Percentiles rank a stretch among this genome's conserved stretches.
These are phyloP conservation scores for Aureobasidium zeae DNA, from an alignment of 2,329 filamentous ascomycete genomes.

Conservation along the genomic window DNA sequence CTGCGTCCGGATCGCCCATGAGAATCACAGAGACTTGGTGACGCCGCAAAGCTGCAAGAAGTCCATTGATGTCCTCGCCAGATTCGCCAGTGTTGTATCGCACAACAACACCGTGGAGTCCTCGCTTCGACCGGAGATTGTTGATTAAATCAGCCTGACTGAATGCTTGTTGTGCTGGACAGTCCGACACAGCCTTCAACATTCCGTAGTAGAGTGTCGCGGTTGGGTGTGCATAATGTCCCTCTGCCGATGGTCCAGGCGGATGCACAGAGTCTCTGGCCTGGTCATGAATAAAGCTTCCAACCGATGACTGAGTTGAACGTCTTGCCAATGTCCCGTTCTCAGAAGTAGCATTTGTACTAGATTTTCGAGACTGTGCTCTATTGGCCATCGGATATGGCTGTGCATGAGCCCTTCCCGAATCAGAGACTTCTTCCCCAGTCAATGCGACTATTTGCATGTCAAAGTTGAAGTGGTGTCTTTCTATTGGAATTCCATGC, in stretches of 20 bases:
- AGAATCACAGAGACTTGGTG: conserved; percentile 17
- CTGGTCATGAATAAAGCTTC: not conserved
- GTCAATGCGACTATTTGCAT: conserved; percentile 2
- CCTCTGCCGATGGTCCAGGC: not conserved
- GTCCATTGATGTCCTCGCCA: conserved; percentile 9
- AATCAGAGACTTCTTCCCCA: not conserved
- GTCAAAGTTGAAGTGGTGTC: conserved; percentile 2
- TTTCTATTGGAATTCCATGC: conserved; percentile 1
- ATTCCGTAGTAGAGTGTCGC: conserved; percentile 8
- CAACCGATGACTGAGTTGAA: not conserved
- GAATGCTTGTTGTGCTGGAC: not conserved
- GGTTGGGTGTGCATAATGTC: not conserved
- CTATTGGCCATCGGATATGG: no score
- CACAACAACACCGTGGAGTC: conserved; percentile 16
- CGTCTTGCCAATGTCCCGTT: not conserved
- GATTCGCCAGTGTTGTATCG: conserved; percentile 13
- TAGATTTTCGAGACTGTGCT: no score
- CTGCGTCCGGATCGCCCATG: conserved; percentile 15
- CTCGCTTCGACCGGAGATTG: conserved; percentile 15
- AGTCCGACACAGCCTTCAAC: not conserved
- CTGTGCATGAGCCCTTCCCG: no score
- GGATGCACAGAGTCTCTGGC: conserved; percentile 6
- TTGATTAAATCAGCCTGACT: conserved; percentile 9
- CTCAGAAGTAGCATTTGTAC: not conserved
- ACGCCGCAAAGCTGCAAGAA: conserved; percentile 7